phyloP scores from a whole-genome alignment of 306 rosid genomes.

The Glycine tomentella region DNA sequence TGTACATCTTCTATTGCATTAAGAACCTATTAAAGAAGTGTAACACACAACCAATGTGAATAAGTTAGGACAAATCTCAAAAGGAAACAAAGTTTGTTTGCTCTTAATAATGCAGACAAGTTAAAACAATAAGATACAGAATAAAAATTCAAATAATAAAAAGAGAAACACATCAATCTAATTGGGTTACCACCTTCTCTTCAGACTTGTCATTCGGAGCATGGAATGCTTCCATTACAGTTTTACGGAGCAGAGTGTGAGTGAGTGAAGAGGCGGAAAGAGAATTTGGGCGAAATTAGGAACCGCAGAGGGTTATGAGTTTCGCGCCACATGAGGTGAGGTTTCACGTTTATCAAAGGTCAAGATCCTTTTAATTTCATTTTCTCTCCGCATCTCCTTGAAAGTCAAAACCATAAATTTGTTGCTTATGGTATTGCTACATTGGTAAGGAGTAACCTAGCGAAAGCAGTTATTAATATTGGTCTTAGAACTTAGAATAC shows the following conservation, averaged over 20 bases:
- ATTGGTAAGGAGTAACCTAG: too few species aligned
- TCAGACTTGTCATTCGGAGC: conserved; percentile 45
- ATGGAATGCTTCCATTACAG: background rate
- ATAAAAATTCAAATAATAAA: background rate
- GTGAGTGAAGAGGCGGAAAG: background rate
- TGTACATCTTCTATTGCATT: conserved; percentile 32
- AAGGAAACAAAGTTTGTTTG: background rate
- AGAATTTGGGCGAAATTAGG: background rate
- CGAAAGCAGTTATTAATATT: too few species aligned
- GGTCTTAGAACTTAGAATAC: too few species aligned
- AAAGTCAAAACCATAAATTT: too few species aligned
- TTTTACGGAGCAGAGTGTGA: background rate
- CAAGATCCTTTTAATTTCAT: too few species aligned
- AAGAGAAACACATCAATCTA: background rate
- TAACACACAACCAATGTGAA: conserved; percentile 23
- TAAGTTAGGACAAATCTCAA: background rate
- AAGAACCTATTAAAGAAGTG: conserved; percentile 48
- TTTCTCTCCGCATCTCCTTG: too few species aligned
- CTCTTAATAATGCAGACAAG: background rate
- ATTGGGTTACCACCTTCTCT: conserved; percentile 44
- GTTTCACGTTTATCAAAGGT: background rate
- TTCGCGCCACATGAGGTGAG: conserved; percentile 1
- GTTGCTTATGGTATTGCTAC: too few species aligned
- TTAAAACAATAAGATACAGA: background rate
- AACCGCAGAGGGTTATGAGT: background rate